These are phyloP conservation scores for Oryza nivara DNA, from an alignment of 176 grass and related monocot species.

Conservation along the genomic window DNA sequence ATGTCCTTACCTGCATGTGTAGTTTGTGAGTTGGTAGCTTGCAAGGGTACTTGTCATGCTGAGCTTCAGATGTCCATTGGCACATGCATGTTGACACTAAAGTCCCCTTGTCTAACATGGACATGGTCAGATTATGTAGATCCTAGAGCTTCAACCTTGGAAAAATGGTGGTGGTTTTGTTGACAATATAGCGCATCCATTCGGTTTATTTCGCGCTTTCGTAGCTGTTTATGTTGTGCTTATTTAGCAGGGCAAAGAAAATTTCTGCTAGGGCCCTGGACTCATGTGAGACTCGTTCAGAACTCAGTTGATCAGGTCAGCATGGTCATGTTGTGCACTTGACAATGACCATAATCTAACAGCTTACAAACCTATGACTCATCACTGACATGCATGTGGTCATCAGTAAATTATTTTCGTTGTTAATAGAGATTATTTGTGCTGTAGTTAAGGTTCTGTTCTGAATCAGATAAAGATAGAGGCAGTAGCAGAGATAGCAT, in stretches of 20 bases:
- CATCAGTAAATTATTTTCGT: background rate
- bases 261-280: background rate
- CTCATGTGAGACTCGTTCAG: background rate
- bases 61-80: slow-evolving; percentile 36
- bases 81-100: slow-evolving; percentile 48
- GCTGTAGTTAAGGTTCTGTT: background rate
- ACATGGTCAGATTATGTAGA: slow-evolving; percentile 12
- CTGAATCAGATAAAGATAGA: background rate
- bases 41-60: slow-evolving; percentile 48
- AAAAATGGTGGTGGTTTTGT: slow-evolving; percentile 7
- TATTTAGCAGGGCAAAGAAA: background rate
- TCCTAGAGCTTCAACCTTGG: slow-evolving; percentile 20
- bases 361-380: too few species aligned
- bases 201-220: background rate
- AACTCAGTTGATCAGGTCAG: background rate
- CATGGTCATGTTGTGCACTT: background rate
- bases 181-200: background rate
- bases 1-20: slow-evolving; percentile 37
- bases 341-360: background rate
- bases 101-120: slow-evolving; percentile 32
- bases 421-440: background rate
- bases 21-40: slow-evolving; percentile 34
- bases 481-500: background rate
- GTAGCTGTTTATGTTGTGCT: background rate
- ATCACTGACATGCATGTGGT: background rate